Evolutionary conservation across 2,329 filamentous ascomycete species (phyloP), one percentile per base, ranked within the genome.

Genomic region (Aspergillus uvarum): DNA sequence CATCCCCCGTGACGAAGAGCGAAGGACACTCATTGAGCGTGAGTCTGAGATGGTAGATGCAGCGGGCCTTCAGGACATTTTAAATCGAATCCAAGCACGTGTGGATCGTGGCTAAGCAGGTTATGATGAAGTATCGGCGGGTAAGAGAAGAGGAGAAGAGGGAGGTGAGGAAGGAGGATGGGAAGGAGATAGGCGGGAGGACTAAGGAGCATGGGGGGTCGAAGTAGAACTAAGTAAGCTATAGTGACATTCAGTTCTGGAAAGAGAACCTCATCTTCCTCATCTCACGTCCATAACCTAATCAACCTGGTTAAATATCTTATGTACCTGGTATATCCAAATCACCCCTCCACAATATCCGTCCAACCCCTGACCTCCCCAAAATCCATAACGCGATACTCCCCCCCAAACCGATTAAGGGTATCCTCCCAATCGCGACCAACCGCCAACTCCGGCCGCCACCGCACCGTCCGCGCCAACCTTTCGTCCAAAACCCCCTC

Each of bases 361-460:
- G 78, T 80, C 79, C 78, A 81, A 21, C 74, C 73, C 49, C 71
- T 71, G 19, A 80, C 72, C 24, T 76, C 70, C 26, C 72, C 72
- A 59, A 83, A 78, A 65, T 83, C 77, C 77, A 82, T 80, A 0
- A 83, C 77, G 48, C 71, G 74, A 47, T 79, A 78, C n/a, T 75
- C 73, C 2, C 78, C 81, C 2, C 81, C 82, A 67, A 76, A 80
- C 49, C 81, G 70, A 5, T 74, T 77, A 66, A 82, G 79, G 1
- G 79, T 75, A 68, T 80, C 73, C 63, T 74, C 74, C 80, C 77
- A 82, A 60, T 82, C 71, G 24, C 81, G 72, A 6, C 69, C 65
- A 4, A 77, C 67, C 12, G 80, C 81, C 3, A 75, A 80, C 65
- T 84, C 82, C 0, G 82, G 81, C 52, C 82, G 70, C 82, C 83